These are phyloP conservation scores for Babesia sp. DNA, from an alignment of 169 alveolate genomes.

Conservation along the genomic window DNA sequence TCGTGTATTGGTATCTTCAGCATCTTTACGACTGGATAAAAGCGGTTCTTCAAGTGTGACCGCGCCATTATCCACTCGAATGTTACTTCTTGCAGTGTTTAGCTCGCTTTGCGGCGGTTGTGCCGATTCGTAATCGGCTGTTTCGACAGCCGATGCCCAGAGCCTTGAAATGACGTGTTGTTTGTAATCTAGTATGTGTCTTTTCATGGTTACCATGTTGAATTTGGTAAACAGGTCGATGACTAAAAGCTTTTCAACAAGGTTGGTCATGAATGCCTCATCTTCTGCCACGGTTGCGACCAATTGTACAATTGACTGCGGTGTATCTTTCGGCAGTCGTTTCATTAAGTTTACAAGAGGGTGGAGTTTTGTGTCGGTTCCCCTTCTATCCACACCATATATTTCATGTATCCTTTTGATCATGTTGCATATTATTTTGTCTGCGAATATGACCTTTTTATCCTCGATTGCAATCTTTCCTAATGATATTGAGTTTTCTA, in stretches of 20 bases:
- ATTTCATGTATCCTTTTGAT: conserved; percentile 27
- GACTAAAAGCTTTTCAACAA: conserved; percentile 27
- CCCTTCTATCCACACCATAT: conserved; percentile 12
- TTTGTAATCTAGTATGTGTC: conserved; percentile 12
- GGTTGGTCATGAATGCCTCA: conserved; percentile 4
- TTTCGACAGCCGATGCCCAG: conserved; percentile 36
- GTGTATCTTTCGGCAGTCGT: conserved; percentile 38
- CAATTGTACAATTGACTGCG: conserved; percentile 2
- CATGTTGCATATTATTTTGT: conserved; percentile 38
- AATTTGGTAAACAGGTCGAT: conserved; percentile 31
- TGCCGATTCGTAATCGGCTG: conserved; percentile 7
- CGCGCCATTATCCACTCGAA: not conserved
- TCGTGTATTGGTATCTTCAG: not conserved
- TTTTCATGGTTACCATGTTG: conserved; percentile 33
- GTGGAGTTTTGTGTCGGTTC: not conserved
- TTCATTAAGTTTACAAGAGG: conserved; percentile 31
- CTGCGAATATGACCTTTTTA: conserved; percentile 33
- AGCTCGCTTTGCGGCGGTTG: not conserved
- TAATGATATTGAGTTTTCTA: conserved; percentile 28
- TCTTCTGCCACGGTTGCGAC: conserved; percentile 32
- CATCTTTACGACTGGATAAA: not conserved
- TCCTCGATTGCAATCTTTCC: conserved; percentile 32
- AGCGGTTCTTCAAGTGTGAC: not conserved
- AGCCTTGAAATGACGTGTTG: conserved; percentile 34
- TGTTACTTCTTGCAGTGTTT: not conserved